A percentile compares a stretch with the other conserved stretches of the same genome.
Conservation (phyloP, 2,329 filamentous ascomycete genomes). For the Mycocentrospora acerina region DNA sequence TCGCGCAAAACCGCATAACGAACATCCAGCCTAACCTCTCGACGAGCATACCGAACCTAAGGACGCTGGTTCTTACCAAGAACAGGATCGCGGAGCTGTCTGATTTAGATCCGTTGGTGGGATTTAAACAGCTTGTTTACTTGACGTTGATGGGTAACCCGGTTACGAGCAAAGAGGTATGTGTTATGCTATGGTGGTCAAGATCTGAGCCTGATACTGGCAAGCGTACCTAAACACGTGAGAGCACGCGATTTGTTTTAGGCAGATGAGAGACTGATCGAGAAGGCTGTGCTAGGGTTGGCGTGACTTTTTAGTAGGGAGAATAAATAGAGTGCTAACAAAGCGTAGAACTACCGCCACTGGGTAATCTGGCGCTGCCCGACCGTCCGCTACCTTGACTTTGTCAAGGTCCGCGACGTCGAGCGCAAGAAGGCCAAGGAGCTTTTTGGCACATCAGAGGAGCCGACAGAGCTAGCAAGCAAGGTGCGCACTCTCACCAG, state of each 20-base stretch:
- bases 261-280: neutral
- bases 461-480: conserved; percentile 75
- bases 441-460: conserved; percentile 77
- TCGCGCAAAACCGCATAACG: conserved; percentile 84
- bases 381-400: conserved; percentile 86
- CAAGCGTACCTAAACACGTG: conserved; percentile 16
- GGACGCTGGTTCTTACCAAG: conserved; percentile 76
- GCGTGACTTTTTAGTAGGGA: neutral
- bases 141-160: conserved; percentile 84
- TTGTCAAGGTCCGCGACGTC: conserved; percentile 82
- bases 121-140: conserved; percentile 72
- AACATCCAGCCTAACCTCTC: conserved; percentile 76
- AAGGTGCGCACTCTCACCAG: conserved; percentile 5
- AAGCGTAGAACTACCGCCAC: conserved; percentile 76
- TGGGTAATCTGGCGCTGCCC: conserved; percentile 90
- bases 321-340: conserved; percentile 9
- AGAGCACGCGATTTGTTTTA: neutral
- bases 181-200: conserved; percentile 7
- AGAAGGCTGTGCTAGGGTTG: too few relatives aligned
- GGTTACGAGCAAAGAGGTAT: conserved; percentile 86
- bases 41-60: conserved; percentile 77
- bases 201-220: conserved; percentile 15
- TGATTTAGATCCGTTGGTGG: conserved; percentile 78
- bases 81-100: conserved; percentile 84
- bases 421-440: conserved; percentile 76